Evolutionary conservation across 108 stramenopile genomes (phyloP).

Genomic region (Schizochytrium sp.): DNA sequence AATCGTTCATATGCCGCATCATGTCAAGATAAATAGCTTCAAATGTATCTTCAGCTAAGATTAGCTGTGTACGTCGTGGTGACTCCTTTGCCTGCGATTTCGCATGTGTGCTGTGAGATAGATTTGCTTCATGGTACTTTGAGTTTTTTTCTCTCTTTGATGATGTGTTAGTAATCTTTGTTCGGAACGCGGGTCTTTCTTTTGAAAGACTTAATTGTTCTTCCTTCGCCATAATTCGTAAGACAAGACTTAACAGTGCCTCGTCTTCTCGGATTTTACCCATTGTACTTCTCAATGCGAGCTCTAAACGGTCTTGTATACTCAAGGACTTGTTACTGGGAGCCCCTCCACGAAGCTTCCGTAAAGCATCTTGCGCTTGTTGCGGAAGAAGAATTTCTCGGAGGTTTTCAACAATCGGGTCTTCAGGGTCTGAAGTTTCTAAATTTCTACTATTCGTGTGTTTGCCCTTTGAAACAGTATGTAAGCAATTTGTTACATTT

Average conservation of each 20-base stretch:
- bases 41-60: not conserved
- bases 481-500: not conserved
- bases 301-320: not conserved
- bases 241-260: conserved; percentile 19
- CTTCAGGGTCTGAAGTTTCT: not conserved
- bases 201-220: no score
- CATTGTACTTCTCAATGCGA: not conserved
- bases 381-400: not conserved
- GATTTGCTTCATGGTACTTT: no score
- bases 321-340: not conserved
- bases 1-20: not conserved
- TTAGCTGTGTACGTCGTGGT: not conserved
- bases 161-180: no score
- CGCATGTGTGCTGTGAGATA: no score
- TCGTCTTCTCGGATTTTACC: not conserved
- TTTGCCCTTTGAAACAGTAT: not conserved
- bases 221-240: not conserved
- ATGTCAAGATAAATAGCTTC: not conserved
- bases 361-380: not conserved
- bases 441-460: no score
- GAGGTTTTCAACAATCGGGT: not conserved
- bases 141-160: no score
- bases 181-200: no score
- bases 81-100: no score
- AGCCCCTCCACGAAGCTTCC: not conserved